phyloP scores from a whole-genome alignment of 768 basidiomycete genomes.

The Boletales sp. region DNA sequence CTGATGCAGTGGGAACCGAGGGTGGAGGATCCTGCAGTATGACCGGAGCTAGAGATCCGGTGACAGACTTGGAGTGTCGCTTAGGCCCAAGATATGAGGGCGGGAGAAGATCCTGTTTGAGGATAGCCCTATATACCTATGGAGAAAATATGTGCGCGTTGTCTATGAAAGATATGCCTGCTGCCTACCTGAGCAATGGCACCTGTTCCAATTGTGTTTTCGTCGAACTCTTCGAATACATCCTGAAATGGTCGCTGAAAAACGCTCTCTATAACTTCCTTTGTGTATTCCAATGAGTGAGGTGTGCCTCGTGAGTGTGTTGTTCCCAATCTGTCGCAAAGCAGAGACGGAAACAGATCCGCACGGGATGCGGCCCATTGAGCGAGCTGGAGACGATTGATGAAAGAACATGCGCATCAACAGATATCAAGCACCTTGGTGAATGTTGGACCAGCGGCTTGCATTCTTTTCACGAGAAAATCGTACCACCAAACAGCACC shows the following conservation, averaged over 20 bases:
- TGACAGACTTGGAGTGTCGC: slow-evolving; percentile 44
- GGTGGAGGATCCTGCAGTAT: slow-evolving; percentile 54
- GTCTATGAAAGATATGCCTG: slow-evolving; percentile 16
- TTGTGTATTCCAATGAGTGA: slow-evolving; percentile 80
- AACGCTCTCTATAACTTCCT: slow-evolving; percentile 72
- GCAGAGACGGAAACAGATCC: slow-evolving; percentile 83
- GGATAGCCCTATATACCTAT: slow-evolving; percentile 85
- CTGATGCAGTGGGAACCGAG: slow-evolving; percentile 76
- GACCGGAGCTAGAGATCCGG: slow-evolving; percentile 51
- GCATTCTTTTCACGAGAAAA: slow-evolving; percentile 86
- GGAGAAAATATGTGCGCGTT: not conserved
- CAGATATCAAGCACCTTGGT: slow-evolving; percentile 66
- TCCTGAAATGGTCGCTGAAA: slow-evolving; percentile 82
- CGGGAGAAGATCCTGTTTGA: slow-evolving; percentile 82
- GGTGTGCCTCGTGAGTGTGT: slow-evolving; percentile 86
- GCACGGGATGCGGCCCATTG: slow-evolving; percentile 98
- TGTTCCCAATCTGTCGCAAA: slow-evolving; percentile 81
- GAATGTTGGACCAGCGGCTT: slow-evolving; percentile 93
- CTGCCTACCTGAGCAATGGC: slow-evolving; percentile 81
- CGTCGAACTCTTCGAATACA: slow-evolving; percentile 88
- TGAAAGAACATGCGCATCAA: slow-evolving; percentile 7
- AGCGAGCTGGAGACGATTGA: slow-evolving; percentile 56
- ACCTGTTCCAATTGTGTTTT: slow-evolving; percentile 89
- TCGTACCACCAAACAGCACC: slow-evolving; percentile 98
- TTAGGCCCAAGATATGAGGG: slow-evolving; percentile 80